Evolutionary conservation across 805 yeast species (phyloP), one percentile per base, ranked within the genome.

Genomic region (Maudiozyma turicensis): DNA sequence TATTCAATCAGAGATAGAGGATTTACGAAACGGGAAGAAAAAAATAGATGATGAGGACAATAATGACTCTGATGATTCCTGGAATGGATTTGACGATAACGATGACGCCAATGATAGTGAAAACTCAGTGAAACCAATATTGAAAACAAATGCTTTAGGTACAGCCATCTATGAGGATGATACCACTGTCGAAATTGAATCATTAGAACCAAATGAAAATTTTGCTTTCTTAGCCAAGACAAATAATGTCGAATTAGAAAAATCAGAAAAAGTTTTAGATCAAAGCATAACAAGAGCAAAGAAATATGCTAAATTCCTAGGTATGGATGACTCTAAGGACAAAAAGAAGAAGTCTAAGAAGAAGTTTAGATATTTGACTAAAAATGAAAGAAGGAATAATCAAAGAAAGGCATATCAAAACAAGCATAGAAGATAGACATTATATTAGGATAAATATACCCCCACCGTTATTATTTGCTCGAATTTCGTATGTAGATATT

Each of bases 301-400:
- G 58, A 80, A 86, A 61, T 89, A 91, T 59, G 97, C 96, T 1
- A 78, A 77, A 54, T 64, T 79, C 54, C 67, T 83, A 54, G 80
- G 86, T 14, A 76, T 73, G 55, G 65, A 73, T 40, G 76, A 78
- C 48, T 61, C 61, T 33, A 58, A 58, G 8, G 59, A 54, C 15
- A 54, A 59, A 29, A 59, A 60, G 43, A 59, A 56, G 51, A 77
- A 74, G 68, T 39, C 42, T 39, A 39, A 39, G 42, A 84, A 83
- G 76, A 90, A 90, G 75, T 89, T 89, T 61, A 80, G 96, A 68
- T 91, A 90, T 58, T 74, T 90, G 65, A 78, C 93, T 45, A 87
- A 88, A 65, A 69, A 73, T 30, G 96, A 89, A 68, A 78, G 98
- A 67, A 80, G 70, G 58, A 67, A 65, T 20, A 78, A 80, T 51